phyloP scores from a whole-genome alignment of 306 rosid species.

The Quercus bicolor region DNA sequence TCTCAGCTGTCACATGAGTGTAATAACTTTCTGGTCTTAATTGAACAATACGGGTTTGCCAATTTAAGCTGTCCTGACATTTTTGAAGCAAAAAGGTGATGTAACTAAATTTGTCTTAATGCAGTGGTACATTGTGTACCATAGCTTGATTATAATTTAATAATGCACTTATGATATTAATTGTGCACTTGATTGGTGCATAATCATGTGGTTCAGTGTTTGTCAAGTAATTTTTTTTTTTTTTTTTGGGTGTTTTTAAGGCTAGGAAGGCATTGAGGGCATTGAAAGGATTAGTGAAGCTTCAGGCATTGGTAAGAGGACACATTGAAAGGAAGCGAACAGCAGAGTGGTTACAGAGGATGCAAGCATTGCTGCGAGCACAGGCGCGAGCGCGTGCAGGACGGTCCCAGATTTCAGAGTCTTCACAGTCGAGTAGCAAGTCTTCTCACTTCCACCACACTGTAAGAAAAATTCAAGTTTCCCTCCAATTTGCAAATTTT shows the following conservation, averaged over 20 bases:
- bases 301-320: constrained; percentile 85
- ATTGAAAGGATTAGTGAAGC: constrained; percentile 73
- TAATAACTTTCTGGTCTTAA: neutral
- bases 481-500: neutral
- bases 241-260: constrained; percentile 24
- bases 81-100: neutral
- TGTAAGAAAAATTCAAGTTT: constrained; percentile 36
- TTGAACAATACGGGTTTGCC: no score
- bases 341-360: constrained; percentile 52
- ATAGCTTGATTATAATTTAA: neutral
- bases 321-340: constrained; percentile 72
- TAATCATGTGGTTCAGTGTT: neutral
- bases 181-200: neutral
- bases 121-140: neutral
- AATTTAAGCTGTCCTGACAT: neutral
- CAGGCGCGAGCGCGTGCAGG: constrained; percentile 49
- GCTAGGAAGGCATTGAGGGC: constrained; percentile 90
- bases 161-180: neutral
- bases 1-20: neutral
- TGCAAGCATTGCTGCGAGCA: constrained; percentile 52
- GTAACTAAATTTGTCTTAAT: neutral
- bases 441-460: constrained; percentile 38
- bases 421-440: constrained; percentile 35
- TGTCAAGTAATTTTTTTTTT: neutral
- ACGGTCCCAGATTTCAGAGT: constrained; percentile 34